Evolutionary conservation across 139 green algal genomes (phyloP).

Genomic region (Protoeuglena noctilucae): DNA sequence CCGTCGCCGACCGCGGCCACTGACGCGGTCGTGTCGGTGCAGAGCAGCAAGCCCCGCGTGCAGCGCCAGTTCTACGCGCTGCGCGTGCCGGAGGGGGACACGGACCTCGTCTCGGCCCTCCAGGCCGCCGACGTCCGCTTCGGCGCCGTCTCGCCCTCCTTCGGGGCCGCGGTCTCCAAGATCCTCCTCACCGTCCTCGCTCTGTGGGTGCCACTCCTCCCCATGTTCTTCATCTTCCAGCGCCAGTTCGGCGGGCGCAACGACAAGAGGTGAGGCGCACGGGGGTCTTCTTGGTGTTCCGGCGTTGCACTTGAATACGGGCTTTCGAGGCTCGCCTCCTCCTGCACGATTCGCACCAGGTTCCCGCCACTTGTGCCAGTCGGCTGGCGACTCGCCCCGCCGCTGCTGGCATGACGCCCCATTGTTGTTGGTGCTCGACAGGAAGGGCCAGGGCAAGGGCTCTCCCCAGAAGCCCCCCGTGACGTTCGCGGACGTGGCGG

Average conservation of each 20-base stretch:
- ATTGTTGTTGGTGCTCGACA: too few species aligned
- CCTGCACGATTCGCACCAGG: not conserved
- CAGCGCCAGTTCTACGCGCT: not conserved
- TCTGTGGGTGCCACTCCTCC: slow-evolving; percentile 71
- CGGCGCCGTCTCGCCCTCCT: not conserved
- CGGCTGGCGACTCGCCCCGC: not conserved
- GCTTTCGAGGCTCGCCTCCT: not conserved
- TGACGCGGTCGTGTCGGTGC: not conserved
- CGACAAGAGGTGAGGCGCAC: not conserved
- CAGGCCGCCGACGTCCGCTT: not conserved
- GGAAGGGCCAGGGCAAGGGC: not conserved
- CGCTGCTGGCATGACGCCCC: too few species aligned
- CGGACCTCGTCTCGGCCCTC: not conserved
- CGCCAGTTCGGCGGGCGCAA: not conserved
- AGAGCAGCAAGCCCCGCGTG: too few species aligned
- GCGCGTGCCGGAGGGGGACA: not conserved
- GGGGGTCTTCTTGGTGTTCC: slow-evolving; percentile 30
- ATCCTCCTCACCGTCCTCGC: slow-evolving; percentile 18
- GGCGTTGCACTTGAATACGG: slow-evolving; percentile 1
- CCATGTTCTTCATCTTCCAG: slow-evolving; percentile 52
- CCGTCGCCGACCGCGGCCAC: not conserved
- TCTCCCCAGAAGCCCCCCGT: not conserved
- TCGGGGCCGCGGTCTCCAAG: slow-evolving; percentile 2
- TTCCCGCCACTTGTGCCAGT: not conserved
- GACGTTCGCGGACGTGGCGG: slow-evolving; percentile 39